These are phyloP conservation scores for Quercus phellos DNA, from an alignment of 331 rosid genomes.

Conservation along the genomic window DNA sequence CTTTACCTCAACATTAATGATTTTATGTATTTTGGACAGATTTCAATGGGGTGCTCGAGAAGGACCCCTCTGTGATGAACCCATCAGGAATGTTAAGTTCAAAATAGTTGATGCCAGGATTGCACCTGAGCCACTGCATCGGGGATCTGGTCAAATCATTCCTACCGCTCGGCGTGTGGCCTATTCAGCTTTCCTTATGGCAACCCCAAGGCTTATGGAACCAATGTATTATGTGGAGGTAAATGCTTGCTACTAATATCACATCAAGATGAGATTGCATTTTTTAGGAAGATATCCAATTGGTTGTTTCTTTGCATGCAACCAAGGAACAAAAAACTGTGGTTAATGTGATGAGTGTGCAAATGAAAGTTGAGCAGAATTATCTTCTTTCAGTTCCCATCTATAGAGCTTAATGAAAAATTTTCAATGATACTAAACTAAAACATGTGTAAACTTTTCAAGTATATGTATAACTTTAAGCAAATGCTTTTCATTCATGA, in stretches of 20 bases:
- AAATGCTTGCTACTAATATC: constrained; percentile 14
- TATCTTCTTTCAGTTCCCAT: too few relatives aligned
- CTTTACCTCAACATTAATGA: not conserved
- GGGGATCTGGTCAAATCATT: constrained; percentile 92
- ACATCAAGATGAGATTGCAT: not conserved
- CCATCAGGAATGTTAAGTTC: constrained; percentile 93
- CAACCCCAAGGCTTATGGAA: constrained; percentile 97
- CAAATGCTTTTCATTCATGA: not conserved
- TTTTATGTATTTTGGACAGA: constrained; percentile 40
- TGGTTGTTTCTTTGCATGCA: not conserved
- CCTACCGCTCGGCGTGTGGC: constrained; percentile 95
- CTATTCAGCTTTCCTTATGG: constrained; percentile 94
- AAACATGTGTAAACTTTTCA: not conserved
- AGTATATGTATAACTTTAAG: not conserved
- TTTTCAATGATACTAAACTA: not conserved
- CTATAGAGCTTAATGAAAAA: not conserved
- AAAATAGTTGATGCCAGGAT: constrained; percentile 97
- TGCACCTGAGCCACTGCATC: constrained; percentile 84
- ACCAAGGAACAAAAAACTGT: not conserved
- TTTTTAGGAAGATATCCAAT: constrained; percentile 6
- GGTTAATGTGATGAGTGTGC: not conserved
- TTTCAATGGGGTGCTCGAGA: constrained; percentile 99
- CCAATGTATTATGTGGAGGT: constrained; percentile 95
- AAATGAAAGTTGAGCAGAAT: not conserved
- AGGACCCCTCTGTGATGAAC: constrained; percentile 98